Conservation (phyloP, 1,139 yeast species). For the Magnusiomyces suaveolens region DNA sequence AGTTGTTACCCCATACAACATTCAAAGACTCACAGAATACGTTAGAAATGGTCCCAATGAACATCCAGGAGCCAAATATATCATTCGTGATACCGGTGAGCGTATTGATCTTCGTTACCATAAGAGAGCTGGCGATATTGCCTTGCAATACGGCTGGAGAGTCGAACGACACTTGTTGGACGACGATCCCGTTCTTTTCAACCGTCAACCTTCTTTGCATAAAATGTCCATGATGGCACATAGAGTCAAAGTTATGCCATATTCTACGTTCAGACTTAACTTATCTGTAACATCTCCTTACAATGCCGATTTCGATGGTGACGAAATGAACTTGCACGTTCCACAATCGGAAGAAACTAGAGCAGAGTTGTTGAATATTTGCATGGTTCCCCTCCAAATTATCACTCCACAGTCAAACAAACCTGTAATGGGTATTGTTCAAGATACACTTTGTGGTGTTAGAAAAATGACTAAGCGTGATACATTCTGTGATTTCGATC, state of each 20-base stretch:
- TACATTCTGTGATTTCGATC: constrained; percentile 77
- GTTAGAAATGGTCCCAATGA: constrained; percentile 98
- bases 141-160: constrained; percentile 96
- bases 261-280: constrained; percentile 92
- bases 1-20: constrained; percentile 93
- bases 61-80: constrained; percentile 98
- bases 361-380: constrained; percentile 87
- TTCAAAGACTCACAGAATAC: constrained; percentile 80
- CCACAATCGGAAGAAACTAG: constrained; percentile 98
- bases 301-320: constrained; percentile 99
- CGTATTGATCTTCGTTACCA: constrained; percentile 95
- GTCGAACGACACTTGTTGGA: constrained; percentile 98
- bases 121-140: constrained; percentile 97
- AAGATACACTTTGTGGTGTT: constrained; percentile 94
- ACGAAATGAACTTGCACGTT: constrained; percentile 98
- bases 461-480: constrained; percentile 93
- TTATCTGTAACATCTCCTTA: constrained; percentile 96
- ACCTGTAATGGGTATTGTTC: constrained; percentile 99
- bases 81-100: constrained; percentile 95
- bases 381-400: constrained; percentile 96
- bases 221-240: constrained; percentile 99
- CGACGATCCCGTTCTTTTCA: constrained; percentile 92
- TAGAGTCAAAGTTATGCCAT: constrained; percentile 97
- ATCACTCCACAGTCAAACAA: constrained; percentile 97
- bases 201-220: constrained; percentile 98